phyloP scores from a whole-genome alignment of 306 rosid genomes.

The Vigna reflexopilosa region DNA sequence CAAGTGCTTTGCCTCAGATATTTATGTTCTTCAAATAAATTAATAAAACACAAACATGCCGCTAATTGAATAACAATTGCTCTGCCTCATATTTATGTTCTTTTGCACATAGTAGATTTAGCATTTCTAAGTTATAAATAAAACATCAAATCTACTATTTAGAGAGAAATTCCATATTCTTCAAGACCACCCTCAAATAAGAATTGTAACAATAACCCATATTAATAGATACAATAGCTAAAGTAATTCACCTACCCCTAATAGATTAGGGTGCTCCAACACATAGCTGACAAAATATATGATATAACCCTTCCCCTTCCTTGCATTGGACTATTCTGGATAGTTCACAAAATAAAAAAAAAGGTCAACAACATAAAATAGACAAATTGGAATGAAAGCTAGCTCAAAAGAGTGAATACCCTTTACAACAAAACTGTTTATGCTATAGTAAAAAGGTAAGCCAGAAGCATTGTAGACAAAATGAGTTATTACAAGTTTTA shows the following conservation, averaged over 20 bases:
- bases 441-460: conserved; percentile 22
- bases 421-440: conserved; percentile 92
- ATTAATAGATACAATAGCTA: conserved; percentile 34
- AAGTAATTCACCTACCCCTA: conserved; percentile 60
- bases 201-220: no score
- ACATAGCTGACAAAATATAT: conserved; percentile 98
- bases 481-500: conserved; percentile 19
- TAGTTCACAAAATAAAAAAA: conserved; percentile 58
- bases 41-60: no score
- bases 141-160: no score
- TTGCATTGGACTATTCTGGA: conserved; percentile 99
- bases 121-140: no score
- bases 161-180: no score
- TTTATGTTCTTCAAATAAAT: no score
- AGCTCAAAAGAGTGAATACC: conserved; percentile 61
- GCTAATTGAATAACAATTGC: no score
- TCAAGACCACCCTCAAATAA: no score
- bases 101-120: no score
- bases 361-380: conserved; percentile 35
- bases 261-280: conserved; percentile 89
- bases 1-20: no score
- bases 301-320: conserved; percentile 96
- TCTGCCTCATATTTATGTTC: no score
- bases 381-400: conserved; percentile 34
- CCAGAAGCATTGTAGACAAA: conserved; percentile 33